These are phyloP conservation scores for Gossypium armourianum DNA, from an alignment of 441 rosid species.

Conservation along the genomic window DNA sequence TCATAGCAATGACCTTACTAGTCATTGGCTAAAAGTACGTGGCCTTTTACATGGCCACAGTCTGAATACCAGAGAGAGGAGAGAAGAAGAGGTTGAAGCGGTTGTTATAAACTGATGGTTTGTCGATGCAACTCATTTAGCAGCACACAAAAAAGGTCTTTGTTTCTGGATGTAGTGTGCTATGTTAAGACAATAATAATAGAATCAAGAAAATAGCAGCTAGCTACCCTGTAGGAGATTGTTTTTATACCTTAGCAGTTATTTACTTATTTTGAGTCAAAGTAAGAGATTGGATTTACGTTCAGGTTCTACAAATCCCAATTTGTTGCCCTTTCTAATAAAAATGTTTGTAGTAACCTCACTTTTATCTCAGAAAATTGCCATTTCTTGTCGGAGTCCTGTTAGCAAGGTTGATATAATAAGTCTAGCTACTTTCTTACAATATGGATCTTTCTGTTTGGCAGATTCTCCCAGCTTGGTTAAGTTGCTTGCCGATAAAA, in stretches of 20 bases:
- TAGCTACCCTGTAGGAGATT: not conserved
- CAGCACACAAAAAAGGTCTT: not conserved
- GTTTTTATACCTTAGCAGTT: not conserved
- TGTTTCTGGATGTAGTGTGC: not conserved
- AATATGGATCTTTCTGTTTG: constrained; percentile 1
- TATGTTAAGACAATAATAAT: not conserved
- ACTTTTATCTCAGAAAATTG: not conserved
- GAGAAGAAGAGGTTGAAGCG: not conserved
- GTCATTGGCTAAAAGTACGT: not conserved
- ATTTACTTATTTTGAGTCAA: not conserved
- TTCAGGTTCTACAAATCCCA: not conserved
- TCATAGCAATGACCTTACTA: not conserved
- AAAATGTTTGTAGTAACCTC: not conserved
- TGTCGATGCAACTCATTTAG: not conserved
- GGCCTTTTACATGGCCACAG: not conserved
- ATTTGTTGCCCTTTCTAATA: not conserved
- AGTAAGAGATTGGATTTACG: not conserved
- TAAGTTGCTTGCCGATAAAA: constrained; percentile 52
- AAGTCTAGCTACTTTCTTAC: not conserved
- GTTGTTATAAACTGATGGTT: not conserved
- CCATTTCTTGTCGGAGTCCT: not conserved
- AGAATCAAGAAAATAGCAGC: not conserved
- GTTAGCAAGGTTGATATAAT: not conserved
- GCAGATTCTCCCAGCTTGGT: constrained; percentile 50
- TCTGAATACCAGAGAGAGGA: not conserved